Conservation (phyloP, 1,284 basidiomycete species). For the Melampsora larici-populina region DNA sequence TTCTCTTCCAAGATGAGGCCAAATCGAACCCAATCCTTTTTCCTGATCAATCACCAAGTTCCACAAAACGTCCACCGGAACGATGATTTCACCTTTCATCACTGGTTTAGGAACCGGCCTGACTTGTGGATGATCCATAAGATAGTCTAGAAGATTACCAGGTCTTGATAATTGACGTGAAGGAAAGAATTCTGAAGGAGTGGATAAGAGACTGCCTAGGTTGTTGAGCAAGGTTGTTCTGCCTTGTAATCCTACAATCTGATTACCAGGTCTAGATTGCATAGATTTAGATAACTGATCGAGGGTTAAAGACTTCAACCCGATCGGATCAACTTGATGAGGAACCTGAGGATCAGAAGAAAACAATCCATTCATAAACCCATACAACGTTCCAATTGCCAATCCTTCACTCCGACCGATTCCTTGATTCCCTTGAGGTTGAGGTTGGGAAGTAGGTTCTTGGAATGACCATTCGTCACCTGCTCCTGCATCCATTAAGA, state of each 20-base stretch:
- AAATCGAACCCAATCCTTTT: slow-evolving; percentile 72
- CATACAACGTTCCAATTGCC: slow-evolving; percentile 84
- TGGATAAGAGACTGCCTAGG: slow-evolving; percentile 67
- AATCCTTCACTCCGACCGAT: slow-evolving; percentile 82
- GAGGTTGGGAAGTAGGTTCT: slow-evolving; percentile 57
- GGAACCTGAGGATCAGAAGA: slow-evolving; percentile 66
- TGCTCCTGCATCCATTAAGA: slow-evolving; percentile 88
- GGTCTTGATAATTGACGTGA: slow-evolving; percentile 63
- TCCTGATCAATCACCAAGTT: slow-evolving; percentile 65
- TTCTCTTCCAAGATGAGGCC: slow-evolving; percentile 62
- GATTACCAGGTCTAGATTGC: slow-evolving; percentile 74
- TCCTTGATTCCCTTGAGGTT: slow-evolving; percentile 46
- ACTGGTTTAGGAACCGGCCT: slow-evolving; percentile 55
- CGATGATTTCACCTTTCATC: slow-evolving; percentile 58
- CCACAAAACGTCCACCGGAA: slow-evolving; percentile 65
- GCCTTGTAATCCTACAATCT: slow-evolving; percentile 86
- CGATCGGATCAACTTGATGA: slow-evolving; percentile 71
- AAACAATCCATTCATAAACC: slow-evolving; percentile 81
- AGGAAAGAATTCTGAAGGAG: slow-evolving; percentile 64
- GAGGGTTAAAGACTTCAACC: slow-evolving; percentile 58
- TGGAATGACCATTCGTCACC: slow-evolving; percentile 76
- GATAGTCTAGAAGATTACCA: slow-evolving; percentile 77
- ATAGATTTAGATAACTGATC: slow-evolving; percentile 67
- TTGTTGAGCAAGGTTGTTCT: slow-evolving; percentile 71
- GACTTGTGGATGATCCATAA: slow-evolving; percentile 56